Evolutionary conservation across 352 stramenopile genomes (phyloP).

Genomic region (Elongisporangium prolatum): DNA sequence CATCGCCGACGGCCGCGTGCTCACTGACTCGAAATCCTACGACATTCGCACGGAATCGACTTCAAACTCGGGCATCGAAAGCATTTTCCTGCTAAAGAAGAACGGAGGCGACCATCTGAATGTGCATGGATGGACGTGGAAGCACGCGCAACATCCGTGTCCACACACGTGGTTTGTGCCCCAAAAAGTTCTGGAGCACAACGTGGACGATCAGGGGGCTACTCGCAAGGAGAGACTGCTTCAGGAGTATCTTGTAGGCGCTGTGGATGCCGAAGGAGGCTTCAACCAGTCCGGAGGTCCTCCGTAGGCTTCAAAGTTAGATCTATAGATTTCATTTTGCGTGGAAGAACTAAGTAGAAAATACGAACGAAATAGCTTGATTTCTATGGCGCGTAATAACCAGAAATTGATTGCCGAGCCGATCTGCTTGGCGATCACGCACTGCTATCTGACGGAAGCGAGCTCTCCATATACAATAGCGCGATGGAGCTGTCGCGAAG

Average conservation of each 20-base stretch:
- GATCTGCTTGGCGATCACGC: neutral
- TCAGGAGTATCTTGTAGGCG: conserved; percentile 39
- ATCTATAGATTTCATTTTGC: neutral
- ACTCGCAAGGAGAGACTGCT: conserved; percentile 19
- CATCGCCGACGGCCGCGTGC: conserved; percentile 20
- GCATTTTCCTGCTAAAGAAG: conserved; percentile 38
- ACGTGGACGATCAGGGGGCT: conserved; percentile 5
- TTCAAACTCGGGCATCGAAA: conserved; percentile 39
- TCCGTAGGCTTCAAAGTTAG: neutral
- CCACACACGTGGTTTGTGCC: conserved; percentile 33
- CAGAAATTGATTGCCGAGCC: conserved; percentile 4
- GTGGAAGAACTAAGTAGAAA: conserved; percentile 4
- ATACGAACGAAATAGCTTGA: conserved; percentile 13
- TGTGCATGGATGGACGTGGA: conserved; percentile 47
- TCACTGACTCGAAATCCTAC: conserved; percentile 23
- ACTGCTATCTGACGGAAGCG: neutral
- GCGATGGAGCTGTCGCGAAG: conserved; percentile 70
- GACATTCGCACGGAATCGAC: conserved; percentile 40
- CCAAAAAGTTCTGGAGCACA: conserved; percentile 35
- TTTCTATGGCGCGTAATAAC: conserved; percentile 24
- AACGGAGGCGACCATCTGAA: conserved; percentile 43
- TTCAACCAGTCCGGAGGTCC: conserved; percentile 28
- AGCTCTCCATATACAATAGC: conserved; percentile 47
- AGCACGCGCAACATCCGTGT: conserved; percentile 10
- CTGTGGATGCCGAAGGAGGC: conserved; percentile 39